These are phyloP conservation scores for Backusella luteola DNA, from an alignment of 192 early-diverging fungal species.

Conservation along the genomic window DNA sequence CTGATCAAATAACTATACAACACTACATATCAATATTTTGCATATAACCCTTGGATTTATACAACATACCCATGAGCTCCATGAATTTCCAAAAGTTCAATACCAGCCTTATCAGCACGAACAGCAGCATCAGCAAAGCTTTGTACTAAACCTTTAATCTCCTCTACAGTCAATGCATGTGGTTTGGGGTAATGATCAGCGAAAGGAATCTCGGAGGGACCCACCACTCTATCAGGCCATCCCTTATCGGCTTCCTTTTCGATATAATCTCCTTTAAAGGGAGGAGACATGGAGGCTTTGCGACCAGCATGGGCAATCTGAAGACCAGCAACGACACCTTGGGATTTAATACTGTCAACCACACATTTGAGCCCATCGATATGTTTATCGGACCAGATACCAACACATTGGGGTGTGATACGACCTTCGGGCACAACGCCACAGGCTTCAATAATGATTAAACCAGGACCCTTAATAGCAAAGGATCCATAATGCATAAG, in stretches of 20 bases:
- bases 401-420: conserved; percentile 73
- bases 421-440: conserved; percentile 75
- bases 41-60: background rate
- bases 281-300: conserved; percentile 46
- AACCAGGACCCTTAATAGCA: conserved; percentile 75
- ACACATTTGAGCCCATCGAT: conserved; percentile 58
- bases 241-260: conserved; percentile 47
- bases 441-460: conserved; percentile 79
- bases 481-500: conserved; percentile 62
- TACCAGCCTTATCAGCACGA: conserved; percentile 73
- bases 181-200: conserved; percentile 32
- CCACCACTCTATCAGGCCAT: conserved; percentile 73
- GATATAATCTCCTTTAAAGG: conserved; percentile 12
- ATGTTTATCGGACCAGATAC: conserved; percentile 85
- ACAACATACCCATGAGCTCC: conserved; percentile 66
- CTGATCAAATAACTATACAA: conserved; percentile 82
- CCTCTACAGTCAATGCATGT: conserved; percentile 23
- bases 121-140: conserved; percentile 67
- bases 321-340: conserved; percentile 61
- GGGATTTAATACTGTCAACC: conserved; percentile 60
- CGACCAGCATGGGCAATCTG: conserved; percentile 86
- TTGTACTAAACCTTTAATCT: conserved; percentile 64
- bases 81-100: conserved; percentile 37
- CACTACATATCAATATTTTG: conserved; percentile 69
- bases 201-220: conserved; percentile 56